phyloP scores from a whole-genome alignment of 352 stramenopile species.

The Globisporangium sylvaticum region DNA sequence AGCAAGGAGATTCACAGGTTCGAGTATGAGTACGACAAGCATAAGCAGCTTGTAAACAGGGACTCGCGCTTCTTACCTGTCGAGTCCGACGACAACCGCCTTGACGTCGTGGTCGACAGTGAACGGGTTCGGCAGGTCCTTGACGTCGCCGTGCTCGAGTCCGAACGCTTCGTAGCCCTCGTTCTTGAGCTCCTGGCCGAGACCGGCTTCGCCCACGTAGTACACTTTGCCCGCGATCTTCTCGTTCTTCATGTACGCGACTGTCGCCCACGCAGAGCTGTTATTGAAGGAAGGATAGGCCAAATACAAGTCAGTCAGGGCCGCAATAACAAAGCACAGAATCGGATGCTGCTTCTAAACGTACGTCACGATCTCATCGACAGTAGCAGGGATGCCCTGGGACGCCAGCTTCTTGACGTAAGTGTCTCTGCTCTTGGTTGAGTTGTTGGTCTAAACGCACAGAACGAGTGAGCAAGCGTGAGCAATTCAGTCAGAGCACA shows the following conservation, averaged over 20 bases:
- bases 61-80: conserved; percentile 32
- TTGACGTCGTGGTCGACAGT: conserved; percentile 63
- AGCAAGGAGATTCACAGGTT: neutral
- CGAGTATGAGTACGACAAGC: no score
- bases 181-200: conserved; percentile 58
- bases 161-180: conserved; percentile 70
- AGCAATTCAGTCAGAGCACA: neutral
- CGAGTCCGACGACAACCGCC: conserved; percentile 77
- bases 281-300: neutral
- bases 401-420: conserved; percentile 87
- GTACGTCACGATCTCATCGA: conserved; percentile 80
- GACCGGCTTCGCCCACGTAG: conserved; percentile 71
- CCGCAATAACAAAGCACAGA: neutral
- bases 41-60: neutral
- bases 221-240: conserved; percentile 80
- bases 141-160: conserved; percentile 61
- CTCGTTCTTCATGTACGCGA: conserved; percentile 75
- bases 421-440: conserved; percentile 71
- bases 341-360: conserved; percentile 1
- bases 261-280: conserved; percentile 81
- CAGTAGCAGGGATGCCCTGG: conserved; percentile 59
- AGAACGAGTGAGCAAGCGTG: neutral
- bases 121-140: conserved; percentile 65
- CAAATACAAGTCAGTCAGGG: neutral
- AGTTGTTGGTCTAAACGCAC: conserved; percentile 74